A percentile compares a stretch with the other conserved stretches of the same genome.
These are phyloP conservation scores for Chiua virens DNA, from an alignment of 768 basidiomycete genomes.

Conservation along the genomic window DNA sequence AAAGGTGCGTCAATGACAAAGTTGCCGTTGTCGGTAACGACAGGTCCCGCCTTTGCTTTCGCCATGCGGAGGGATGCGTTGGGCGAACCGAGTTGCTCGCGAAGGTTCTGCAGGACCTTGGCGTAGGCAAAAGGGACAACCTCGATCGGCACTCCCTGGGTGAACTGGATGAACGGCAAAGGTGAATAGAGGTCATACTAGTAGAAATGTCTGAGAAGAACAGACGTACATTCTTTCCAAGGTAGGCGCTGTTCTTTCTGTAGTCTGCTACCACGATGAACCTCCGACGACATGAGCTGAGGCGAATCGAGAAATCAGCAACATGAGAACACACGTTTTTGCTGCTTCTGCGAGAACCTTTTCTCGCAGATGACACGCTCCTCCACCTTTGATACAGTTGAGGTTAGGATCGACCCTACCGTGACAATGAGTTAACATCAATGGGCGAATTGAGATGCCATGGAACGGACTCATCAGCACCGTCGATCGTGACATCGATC, in stretches of 20 bases:
- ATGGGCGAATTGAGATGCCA: neutral
- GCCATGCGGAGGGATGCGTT: conserved; percentile 88
- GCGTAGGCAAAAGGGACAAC: conserved; percentile 96
- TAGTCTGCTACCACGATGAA: conserved; percentile 94
- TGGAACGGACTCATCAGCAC: conserved; percentile 85
- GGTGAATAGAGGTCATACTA: too few relatives aligned
- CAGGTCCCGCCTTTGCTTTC: conserved; percentile 89
- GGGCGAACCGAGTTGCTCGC: conserved; percentile 58
- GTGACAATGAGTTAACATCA: neutral
- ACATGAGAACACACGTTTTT: conserved; percentile 50
- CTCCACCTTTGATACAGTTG: conserved; percentile 96
- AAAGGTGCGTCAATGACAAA: conserved; percentile 98
- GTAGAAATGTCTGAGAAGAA: neutral
- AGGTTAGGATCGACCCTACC: conserved; percentile 78
- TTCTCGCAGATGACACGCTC: conserved; percentile 94
- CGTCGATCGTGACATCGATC: conserved; percentile 97
- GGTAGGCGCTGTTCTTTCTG: conserved; percentile 82
- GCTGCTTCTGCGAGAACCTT: conserved; percentile 98
- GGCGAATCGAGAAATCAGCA: neutral
- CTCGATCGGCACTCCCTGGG: conserved; percentile 90
- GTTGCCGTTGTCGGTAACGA: conserved; percentile 96
- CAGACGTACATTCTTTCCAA: conserved; percentile 84
- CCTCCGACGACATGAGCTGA: conserved; percentile 54
- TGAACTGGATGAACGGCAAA: conserved; percentile 51
- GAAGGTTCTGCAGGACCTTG: conserved; percentile 75